Base-by-base conservation (phyloP, 345 rosid genomes). In the Turnera subulata region DNA sequence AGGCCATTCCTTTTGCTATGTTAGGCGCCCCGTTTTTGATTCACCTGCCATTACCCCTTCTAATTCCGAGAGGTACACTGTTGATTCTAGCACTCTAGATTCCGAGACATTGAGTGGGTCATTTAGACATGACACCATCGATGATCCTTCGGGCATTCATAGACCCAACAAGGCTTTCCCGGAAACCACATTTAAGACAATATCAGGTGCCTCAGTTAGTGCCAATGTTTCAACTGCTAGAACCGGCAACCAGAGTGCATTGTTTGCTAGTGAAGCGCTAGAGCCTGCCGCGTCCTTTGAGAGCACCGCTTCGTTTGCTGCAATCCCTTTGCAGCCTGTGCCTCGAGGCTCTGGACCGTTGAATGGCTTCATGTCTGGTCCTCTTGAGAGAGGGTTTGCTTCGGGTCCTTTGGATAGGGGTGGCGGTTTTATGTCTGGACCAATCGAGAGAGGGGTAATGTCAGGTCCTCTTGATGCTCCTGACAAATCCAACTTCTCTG, bases 1-100 rank as follows among this genome's bases (percentile, higher is more conserved):
- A 64, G 98, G 98, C 53, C 98, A 91, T 76, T 91, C 98, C n/a
- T 91, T 91, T 51, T 91, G 98, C 63, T 91, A 88, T 64, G 86
- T 91, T 38, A 82, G 98, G 80, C 98, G 94, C 16, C 68, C 79
- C 1, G 74, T 78, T 67, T 91, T 84, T 24, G 96, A 88, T 58
- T 88, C 98, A 52, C 98, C 96, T 13, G 90, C 84, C 56, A 91
- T 88, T 48, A 88, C 98, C 46, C 98, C 98, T 0, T 85, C 78
- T 11, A 91, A 85, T 68, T 91, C 98, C 1, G 96, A 88, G 84
- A 88, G 98, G 80, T 88, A 84, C 66, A 91, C 98, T 0, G 82
- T 85, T 75, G 96, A 88, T 84, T 91, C 98, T 2, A 91, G 96
- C 71, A 84, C 91, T 29, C 78, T 91, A 56, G 98, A 91, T 80